A percentile compares a stretch with the other conserved stretches of the same genome.
Evolutionary conservation across 192 early-diverging fungal species (phyloP).

Genomic region (Umbelopsis vinacea): DNA sequence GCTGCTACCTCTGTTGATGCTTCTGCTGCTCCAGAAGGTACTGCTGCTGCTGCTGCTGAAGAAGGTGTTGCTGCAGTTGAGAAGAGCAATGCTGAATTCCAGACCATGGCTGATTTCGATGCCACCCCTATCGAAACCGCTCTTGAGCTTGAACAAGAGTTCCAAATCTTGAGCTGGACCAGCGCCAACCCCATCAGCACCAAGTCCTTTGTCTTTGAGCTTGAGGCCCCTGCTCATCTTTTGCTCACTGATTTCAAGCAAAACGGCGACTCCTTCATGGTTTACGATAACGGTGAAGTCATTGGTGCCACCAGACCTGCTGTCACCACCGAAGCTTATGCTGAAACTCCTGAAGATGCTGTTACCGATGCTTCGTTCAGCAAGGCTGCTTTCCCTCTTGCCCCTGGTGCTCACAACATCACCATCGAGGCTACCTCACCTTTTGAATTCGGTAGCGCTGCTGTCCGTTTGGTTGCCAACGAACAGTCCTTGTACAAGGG

Average conservation of each 20-base stretch:
- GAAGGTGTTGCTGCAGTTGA: background rate
- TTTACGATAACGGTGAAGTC: constrained; percentile 34
- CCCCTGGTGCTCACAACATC: constrained; percentile 36
- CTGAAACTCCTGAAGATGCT: constrained; percentile 38
- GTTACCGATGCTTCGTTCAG: constrained; percentile 33
- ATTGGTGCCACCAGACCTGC: constrained; percentile 30
- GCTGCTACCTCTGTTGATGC: background rate
- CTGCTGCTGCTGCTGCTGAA: background rate
- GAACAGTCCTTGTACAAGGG: constrained; percentile 24
- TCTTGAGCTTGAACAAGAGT: constrained; percentile 9
- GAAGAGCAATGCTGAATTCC: background rate
- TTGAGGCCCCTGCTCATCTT: constrained; percentile 25
- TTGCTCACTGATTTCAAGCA: constrained; percentile 42
- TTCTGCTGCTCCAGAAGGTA: background rate
- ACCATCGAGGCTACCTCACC: constrained; percentile 33
- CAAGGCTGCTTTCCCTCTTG: constrained; percentile 33
- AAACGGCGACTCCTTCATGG: constrained; percentile 34
- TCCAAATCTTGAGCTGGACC: constrained; percentile 35
- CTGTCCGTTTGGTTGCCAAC: constrained; percentile 31
- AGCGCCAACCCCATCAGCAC: constrained; percentile 23
- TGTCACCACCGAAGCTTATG: constrained; percentile 26
- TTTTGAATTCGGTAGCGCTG: constrained; percentile 35
- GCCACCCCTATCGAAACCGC: background rate
- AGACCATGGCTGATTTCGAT: background rate
- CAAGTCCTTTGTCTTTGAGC: constrained; percentile 27